Percentiles rank a stretch among this genome's conserved stretches.
These are phyloP conservation scores for Papiliotrema terrestris DNA, from an alignment of 1,284 basidiomycete genomes.

Conservation along the genomic window DNA sequence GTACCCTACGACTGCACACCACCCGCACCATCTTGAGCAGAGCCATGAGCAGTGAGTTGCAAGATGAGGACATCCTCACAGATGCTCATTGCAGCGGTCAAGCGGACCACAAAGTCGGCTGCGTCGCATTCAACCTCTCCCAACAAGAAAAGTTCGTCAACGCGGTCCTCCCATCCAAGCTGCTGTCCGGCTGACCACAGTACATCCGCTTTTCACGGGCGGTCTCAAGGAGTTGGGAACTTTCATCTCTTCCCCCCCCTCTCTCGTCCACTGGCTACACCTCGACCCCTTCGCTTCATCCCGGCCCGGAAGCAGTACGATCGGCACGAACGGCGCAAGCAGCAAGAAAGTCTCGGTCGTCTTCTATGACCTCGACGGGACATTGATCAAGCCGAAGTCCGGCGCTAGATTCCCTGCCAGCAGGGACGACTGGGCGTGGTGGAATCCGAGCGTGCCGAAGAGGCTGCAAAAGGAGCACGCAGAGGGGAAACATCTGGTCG, in stretches of 20 bases:
- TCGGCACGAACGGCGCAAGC: background rate
- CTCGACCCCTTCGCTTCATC: slow-evolving; percentile 35
- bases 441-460: slow-evolving; percentile 62
- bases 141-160: too few relatives aligned
- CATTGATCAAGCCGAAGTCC: slow-evolving; percentile 65
- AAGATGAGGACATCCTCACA: too few relatives aligned
- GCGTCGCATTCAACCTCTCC: too few relatives aligned
- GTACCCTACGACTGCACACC: too few relatives aligned
- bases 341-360: slow-evolving; percentile 58
- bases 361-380: slow-evolving; percentile 83
- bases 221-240: slow-evolving; percentile 12
- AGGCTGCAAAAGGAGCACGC: slow-evolving; percentile 61
- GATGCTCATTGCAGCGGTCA: too few relatives aligned
- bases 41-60: too few relatives aligned
- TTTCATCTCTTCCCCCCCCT: slow-evolving; percentile 27
- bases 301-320: background rate
- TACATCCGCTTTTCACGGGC: slow-evolving; percentile 33
- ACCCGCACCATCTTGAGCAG: too few relatives aligned
- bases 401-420: slow-evolving; percentile 53
- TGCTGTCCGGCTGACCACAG: too few relatives aligned
- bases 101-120: too few relatives aligned
- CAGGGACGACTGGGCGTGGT: slow-evolving; percentile 68
- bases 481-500: slow-evolving; percentile 67
- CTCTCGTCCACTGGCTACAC: slow-evolving; percentile 40
- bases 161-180: too few relatives aligned